A percentile compares a stretch with the other conserved stretches of the same genome.
phyloP scores from a whole-genome alignment of 257 asterid species.

The Schizonepeta tenuifolia region DNA sequence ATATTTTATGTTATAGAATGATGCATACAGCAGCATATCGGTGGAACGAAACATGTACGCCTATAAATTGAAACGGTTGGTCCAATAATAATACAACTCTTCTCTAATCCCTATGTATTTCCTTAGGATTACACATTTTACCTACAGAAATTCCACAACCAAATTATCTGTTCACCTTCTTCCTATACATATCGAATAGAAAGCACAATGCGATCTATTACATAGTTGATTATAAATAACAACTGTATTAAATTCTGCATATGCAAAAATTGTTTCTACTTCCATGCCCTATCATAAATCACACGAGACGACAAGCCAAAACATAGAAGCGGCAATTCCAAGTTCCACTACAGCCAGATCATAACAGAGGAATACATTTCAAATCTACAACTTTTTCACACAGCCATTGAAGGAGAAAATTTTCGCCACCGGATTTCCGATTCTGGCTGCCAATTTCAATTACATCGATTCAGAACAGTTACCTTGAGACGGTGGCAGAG shows the following conservation, averaged over 20 bases:
- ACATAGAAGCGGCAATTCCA: background rate
- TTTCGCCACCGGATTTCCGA: background rate
- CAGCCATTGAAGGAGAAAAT: background rate
- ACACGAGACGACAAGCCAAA: background rate
- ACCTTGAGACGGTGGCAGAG: slow-evolving; percentile 97
- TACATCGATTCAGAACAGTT: slow-evolving; percentile 4
- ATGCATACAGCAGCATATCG: background rate
- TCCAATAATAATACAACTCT: slow-evolving; percentile 6
- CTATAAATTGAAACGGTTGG: background rate
- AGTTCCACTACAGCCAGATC: slow-evolving; percentile 15
- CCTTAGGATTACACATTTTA: background rate
- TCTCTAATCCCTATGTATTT: slow-evolving; percentile 9
- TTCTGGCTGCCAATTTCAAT: slow-evolving; percentile 1
- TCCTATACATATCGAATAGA: background rate
- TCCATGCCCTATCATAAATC: too few species aligned
- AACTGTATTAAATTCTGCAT: background rate
- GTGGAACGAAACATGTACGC: background rate
- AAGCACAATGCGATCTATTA: slow-evolving; percentile 5
- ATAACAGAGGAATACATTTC: slow-evolving; percentile 13
- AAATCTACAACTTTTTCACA: slow-evolving; percentile 11
- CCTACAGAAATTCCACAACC: slow-evolving; percentile 6
- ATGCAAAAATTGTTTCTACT: background rate
- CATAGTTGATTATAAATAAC: background rate
- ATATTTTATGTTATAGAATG: background rate
- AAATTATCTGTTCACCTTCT: background rate